phyloP scores from a whole-genome alignment of 805 yeast genomes.

The Yamadazyma takamatsuzukensis region DNA sequence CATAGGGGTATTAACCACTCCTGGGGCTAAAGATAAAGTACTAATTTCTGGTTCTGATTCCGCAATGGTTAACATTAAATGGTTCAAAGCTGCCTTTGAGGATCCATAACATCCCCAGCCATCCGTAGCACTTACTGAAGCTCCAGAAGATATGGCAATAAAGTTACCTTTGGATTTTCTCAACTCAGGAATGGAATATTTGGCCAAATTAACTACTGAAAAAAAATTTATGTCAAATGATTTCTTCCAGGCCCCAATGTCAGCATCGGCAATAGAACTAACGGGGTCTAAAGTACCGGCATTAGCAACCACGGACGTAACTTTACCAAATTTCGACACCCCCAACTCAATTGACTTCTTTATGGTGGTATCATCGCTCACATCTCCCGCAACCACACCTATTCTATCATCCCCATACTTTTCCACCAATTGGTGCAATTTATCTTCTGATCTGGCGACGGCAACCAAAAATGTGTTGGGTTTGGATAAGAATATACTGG shows the following conservation, averaged over 20 bases:
- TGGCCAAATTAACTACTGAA: slow-evolving; percentile 61
- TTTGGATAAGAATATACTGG: slow-evolving; percentile 43
- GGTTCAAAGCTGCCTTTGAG: slow-evolving; percentile 88
- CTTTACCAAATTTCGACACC: slow-evolving; percentile 46
- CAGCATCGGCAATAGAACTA: slow-evolving; percentile 46
- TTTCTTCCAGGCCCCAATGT: slow-evolving; percentile 54
- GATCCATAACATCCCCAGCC: slow-evolving; percentile 94
- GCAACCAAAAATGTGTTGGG: slow-evolving; percentile 50
- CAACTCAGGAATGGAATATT: slow-evolving; percentile 55
- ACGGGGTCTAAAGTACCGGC: slow-evolving; percentile 88
- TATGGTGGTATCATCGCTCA: slow-evolving; percentile 33
- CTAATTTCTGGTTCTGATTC: slow-evolving; percentile 59
- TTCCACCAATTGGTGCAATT: slow-evolving; percentile 40
- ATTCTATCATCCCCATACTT: slow-evolving; percentile 49
- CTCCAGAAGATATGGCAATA: slow-evolving; percentile 88
- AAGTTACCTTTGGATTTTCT: slow-evolving; percentile 55
- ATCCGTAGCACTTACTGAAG: slow-evolving; percentile 54
- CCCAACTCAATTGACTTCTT: slow-evolving; percentile 42
- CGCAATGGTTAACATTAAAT: slow-evolving; percentile 62
- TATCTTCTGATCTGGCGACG: slow-evolving; percentile 62
- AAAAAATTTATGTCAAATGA: slow-evolving; percentile 77
- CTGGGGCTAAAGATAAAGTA: slow-evolving; percentile 82
- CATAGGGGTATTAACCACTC: slow-evolving; percentile 91
- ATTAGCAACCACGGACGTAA: slow-evolving; percentile 68
- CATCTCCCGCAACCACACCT: slow-evolving; percentile 55